Evolutionary conservation across 1,139 yeast genomes (phyloP), one percentile per base, ranked within the genome.

Genomic region (Suhomyces ambrosiae): DNA sequence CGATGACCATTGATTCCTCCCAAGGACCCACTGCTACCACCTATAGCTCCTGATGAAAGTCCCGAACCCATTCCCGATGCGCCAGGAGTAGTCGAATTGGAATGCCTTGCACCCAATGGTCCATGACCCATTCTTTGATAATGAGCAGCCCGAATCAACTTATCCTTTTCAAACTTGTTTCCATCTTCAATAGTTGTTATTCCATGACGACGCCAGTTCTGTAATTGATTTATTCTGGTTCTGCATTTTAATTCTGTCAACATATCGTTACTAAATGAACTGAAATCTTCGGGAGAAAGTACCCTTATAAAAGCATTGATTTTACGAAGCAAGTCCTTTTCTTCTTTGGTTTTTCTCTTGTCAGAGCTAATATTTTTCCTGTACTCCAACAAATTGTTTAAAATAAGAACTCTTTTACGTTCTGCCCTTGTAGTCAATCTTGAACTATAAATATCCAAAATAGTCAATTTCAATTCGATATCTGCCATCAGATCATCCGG

Each of bases 131-230:
- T 72, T 54, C 86, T 66, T 58, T 80, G 85, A 43, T 81, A 63
- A 45, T 79, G 82, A 2, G 80, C 76, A 23, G 73, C 64, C 45
- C 85, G 68, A 30, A 77, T 76, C 26, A 80, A 70, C 59, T 87
- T 88, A 58, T 94, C 98, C 55, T 87, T 85, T 58, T 94, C 98
- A 58, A 80, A 92, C 56, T 82, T 86, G 32, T 74, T 68, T 5
- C 97, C 98, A 41, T 79, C 86, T 41, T 90, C 97, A 37, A 88
- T 53, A 0, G 89, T 80, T 2, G 89, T 84, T 32, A 92, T 76
- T 2, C 99, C 99, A 57, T 87, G 82, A 32, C 83, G 76, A 45
- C 99, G 77, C 89, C 96, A 94, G 53, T 84, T 92, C 59, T 92
- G 98, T 27, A 94, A 66, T 63, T 89, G 97, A 37, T 85, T 85